These are phyloP conservation scores for Cochlearia excelsa DNA, from an alignment of 345 rosid species.

Conservation along the genomic window DNA sequence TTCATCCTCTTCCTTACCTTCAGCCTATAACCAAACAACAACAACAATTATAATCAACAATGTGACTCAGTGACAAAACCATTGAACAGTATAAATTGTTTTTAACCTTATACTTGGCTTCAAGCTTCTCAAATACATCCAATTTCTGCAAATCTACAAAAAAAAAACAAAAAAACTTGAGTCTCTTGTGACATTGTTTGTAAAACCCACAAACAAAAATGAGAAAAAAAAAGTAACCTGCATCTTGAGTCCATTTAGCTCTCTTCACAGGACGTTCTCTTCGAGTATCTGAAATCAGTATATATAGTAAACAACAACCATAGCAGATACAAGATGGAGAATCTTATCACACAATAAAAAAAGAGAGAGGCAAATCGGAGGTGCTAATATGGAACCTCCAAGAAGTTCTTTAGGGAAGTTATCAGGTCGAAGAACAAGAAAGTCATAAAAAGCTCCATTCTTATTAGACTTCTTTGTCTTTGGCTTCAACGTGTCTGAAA, in stretches of 20 bases:
- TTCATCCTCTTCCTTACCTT: conserved; percentile 18
- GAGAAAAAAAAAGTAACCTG: conserved; percentile 12
- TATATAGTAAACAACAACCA: background rate
- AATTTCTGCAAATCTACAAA: conserved; percentile 23
- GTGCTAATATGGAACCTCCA: conserved; percentile 27
- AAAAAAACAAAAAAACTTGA: background rate
- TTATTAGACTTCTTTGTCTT: conserved; percentile 14
- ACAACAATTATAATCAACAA: background rate
- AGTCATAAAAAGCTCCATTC: conserved; percentile 28
- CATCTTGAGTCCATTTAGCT: conserved; percentile 28
- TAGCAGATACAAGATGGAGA: background rate
- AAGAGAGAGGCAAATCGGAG: too few species aligned
- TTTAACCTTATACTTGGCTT: conserved; percentile 25
- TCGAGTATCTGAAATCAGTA: conserved; percentile 20
- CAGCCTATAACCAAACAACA: conserved; percentile 26
- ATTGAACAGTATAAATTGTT: background rate
- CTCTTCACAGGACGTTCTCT: conserved; percentile 32
- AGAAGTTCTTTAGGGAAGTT: conserved; percentile 39
- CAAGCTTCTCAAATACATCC: conserved; percentile 35
- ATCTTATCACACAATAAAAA: too few species aligned
- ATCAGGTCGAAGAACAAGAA: conserved; percentile 35
- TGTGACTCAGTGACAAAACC: background rate
- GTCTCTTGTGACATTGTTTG: conserved; percentile 1
- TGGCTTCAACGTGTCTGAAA: conserved; percentile 23
- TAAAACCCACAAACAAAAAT: background rate